These are phyloP conservation scores for Xylariaceae sp. DNA, from an alignment of 2,329 filamentous ascomycete species.

Conservation along the genomic window DNA sequence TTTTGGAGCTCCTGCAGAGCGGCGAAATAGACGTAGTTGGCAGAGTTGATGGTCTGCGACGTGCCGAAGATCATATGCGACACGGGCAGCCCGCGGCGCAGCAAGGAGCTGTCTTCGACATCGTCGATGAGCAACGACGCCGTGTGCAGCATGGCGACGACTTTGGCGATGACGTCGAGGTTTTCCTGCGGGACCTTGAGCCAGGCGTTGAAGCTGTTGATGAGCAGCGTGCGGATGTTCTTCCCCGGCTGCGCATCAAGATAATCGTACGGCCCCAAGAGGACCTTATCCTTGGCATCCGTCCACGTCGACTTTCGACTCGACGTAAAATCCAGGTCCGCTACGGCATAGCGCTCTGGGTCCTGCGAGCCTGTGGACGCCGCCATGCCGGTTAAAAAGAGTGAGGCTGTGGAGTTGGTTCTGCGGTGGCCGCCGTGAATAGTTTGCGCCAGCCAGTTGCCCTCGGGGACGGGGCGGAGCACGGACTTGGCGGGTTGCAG, in stretches of 20 bases:
- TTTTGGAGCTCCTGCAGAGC: conserved; percentile 71
- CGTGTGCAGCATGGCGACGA: conserved; percentile 82
- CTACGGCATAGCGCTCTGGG: conserved; percentile 49
- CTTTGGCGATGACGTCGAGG: conserved; percentile 70
- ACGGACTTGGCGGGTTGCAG: conserved; percentile 36
- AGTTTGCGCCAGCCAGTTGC: conserved; percentile 54
- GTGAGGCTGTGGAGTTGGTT: conserved; percentile 21
- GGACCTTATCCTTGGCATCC: conserved; percentile 69
- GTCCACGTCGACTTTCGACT: conserved; percentile 63
- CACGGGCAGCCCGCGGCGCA: conserved; percentile 76
- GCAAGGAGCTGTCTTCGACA: conserved; percentile 74
- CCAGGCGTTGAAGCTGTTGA: conserved; percentile 78
- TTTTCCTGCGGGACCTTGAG: conserved; percentile 67
- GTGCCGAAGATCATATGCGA: conserved; percentile 82
- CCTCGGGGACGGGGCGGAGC: conserved; percentile 55
- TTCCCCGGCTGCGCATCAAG: conserved; percentile 76
- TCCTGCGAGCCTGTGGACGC: conserved; percentile 42
- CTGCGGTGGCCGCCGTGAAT: conserved; percentile 29
- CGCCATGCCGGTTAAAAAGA: conserved; percentile 34
- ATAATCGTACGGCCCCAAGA: conserved; percentile 78
- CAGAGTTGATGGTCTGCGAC: conserved; percentile 84
- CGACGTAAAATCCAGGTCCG: conserved; percentile 51
- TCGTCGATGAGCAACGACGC: conserved; percentile 82
- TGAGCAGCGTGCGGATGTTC: conserved; percentile 76
- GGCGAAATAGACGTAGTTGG: conserved; percentile 84